Base-by-base conservation (phyloP, 225 moss, liverwort and hornwort genomes). In the Asterella californica region DNA sequence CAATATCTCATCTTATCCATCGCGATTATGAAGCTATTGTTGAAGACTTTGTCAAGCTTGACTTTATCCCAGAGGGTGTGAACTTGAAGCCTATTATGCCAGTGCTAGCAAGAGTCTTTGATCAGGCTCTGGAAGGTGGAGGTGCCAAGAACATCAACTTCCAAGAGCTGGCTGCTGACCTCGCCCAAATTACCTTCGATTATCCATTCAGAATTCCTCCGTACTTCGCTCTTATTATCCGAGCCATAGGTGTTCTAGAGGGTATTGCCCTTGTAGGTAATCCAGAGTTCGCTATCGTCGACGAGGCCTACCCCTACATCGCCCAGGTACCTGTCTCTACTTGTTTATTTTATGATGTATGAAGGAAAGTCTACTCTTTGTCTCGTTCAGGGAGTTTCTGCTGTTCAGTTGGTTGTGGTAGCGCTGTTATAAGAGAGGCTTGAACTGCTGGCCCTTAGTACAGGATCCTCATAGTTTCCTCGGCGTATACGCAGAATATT, bases 61-160 rank as follows among this genome's bases (percentile, higher is more conserved):
- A 99, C 74, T 99, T 99, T 46, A 99, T 99, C 52, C 92, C 95
- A 11, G 87, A 91, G 65, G 95, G 99, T 65, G 99, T 99, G 47
- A 95, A 99, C 74, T 81, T 99, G 74, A 90, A 87, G 17, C 99
- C 99, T 66, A 99, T 99, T 36, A 99, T 99, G 99, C 99, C 99
- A 34, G 99, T 99, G 60, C 90, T 99, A 70, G 99, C 86, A 45
- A 99, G 95, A 85, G 99, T 99, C 34, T 99, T 99, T 72, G 99
- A 99, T 82, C 99, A 99, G 85, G 99, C 99, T 6, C 77, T 99
- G 61, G 99, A 99, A 88, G 99, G 99, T 33, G 99, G 99, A 77
- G 99, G 99, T 80, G 99, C 99, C 48, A 99, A 99, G 80, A 95
- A 95, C 57, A 99, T 99, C 34, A 99, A 99, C 76, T 99, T 99